Evolutionary conservation across 2,329 filamentous ascomycete genomes (phyloP).

Genomic region (Aspergillus quadricinctus): DNA sequence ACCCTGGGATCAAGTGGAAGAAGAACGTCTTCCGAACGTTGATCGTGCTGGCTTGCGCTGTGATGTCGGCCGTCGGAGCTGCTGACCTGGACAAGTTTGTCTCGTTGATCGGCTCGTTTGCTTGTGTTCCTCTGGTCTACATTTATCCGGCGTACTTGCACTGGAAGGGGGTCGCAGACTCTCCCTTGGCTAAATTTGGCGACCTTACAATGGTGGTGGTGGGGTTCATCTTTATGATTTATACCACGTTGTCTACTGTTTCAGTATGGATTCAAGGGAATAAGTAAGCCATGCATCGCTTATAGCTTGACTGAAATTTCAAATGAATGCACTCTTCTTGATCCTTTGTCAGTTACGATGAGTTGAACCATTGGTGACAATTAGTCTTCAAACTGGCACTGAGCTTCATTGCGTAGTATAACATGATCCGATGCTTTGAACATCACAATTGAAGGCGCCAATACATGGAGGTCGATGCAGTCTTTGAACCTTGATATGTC

Average conservation of each 20-base stretch:
- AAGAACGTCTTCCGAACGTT: constrained; percentile 94
- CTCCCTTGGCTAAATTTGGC: constrained; percentile 50
- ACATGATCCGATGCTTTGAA: too few species aligned
- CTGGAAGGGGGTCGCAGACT: constrained; percentile 61
- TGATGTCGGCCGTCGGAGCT: constrained; percentile 83
- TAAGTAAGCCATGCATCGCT: not conserved
- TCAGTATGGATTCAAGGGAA: constrained; percentile 17
- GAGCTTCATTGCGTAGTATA: too few species aligned
- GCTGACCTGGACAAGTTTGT: constrained; percentile 95
- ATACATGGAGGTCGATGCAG: too few species aligned
- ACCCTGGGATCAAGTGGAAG: constrained; percentile 97
- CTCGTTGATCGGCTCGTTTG: constrained; percentile 88
- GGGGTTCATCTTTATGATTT: constrained; percentile 64
- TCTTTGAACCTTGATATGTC: too few species aligned
- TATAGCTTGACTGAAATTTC: not conserved
- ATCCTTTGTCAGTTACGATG: too few species aligned
- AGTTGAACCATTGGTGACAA: too few species aligned
- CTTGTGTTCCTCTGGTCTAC: constrained; percentile 90
- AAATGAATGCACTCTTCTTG: not conserved
- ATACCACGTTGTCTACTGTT: constrained; percentile 63
- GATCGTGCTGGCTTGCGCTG: constrained; percentile 77
- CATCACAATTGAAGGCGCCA: too few species aligned
- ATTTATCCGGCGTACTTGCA: constrained; percentile 83
- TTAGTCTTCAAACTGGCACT: too few species aligned
- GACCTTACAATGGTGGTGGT: constrained; percentile 62